A percentile compares a stretch with the other conserved stretches of the same genome.
phyloP scores from a whole-genome alignment of 1,284 basidiomycete genomes.

The Sporisorium iseilematis-ciliati region DNA sequence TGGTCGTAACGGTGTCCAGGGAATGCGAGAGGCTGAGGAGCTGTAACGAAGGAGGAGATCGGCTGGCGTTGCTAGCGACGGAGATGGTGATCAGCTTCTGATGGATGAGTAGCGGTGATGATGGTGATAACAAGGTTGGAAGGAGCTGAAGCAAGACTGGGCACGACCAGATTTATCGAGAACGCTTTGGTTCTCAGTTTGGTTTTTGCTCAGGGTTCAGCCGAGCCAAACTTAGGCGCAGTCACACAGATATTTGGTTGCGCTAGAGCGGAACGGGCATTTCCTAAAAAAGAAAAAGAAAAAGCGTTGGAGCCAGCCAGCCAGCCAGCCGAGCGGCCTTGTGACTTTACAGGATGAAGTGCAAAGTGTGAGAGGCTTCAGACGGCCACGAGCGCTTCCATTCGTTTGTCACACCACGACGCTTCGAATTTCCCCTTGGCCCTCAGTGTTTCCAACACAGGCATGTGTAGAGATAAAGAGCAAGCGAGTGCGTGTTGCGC shows the following conservation, averaged over 20 bases:
- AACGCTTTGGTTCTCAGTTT: neutral
- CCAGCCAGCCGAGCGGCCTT: neutral
- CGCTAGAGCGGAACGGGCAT: constrained; percentile 1
- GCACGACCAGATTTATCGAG: neutral
- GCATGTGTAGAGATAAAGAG: neutral
- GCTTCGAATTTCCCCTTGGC: neutral
- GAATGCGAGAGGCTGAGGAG: neutral
- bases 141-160: neutral
- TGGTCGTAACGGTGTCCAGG: neutral
- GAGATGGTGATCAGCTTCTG: neutral
- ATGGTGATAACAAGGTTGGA: neutral
- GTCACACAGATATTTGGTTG: neutral
- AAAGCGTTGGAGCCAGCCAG: neutral
- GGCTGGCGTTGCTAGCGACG: neutral
- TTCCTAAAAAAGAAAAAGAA: neutral
- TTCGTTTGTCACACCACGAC: neutral
- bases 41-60: constrained; percentile 4
- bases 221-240: too few species aligned
- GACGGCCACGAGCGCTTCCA: neutral
- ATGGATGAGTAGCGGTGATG: neutral
- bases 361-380: too few species aligned
- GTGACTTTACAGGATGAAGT: constrained; percentile 5
- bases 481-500: too few species aligned
- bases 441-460: neutral
- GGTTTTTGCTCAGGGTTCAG: constrained; percentile 6